phyloP scores from a whole-genome alignment of 257 asterid genomes.

The Fraxinus quadrangulata region DNA sequence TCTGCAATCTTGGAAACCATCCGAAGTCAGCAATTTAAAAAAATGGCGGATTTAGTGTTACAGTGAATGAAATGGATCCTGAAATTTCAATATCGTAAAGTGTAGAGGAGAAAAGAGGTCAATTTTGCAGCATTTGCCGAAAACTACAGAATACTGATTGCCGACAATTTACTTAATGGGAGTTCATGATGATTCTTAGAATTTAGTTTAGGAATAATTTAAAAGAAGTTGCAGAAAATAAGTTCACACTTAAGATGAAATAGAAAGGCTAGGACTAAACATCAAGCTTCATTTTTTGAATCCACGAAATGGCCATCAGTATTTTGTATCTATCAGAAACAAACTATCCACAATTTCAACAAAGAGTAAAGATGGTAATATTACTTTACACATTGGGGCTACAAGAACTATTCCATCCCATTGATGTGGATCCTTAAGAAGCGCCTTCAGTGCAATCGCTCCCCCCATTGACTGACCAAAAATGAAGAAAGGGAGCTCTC shows the following conservation, averaged over 20 bases:
- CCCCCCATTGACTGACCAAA: constrained; percentile 99
- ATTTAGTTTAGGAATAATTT: no score
- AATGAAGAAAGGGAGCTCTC: constrained; percentile 72
- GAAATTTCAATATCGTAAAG: background rate
- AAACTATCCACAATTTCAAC: background rate
- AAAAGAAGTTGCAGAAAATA: no score
- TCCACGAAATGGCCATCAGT: background rate
- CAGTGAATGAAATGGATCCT: background rate
- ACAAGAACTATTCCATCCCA: constrained; percentile 96
- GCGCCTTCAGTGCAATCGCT: constrained; percentile 86
- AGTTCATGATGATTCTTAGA: background rate
- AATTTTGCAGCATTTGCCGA: background rate
- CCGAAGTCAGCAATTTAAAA: constrained; percentile 24
- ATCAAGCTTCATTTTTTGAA: no score
- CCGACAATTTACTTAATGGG: background rate
- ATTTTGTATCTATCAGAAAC: background rate
- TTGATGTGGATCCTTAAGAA: constrained; percentile 60
- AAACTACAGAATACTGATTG: no score
- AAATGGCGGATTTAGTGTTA: background rate
- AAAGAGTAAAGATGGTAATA: constrained; percentile 13
- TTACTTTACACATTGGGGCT: constrained; percentile 97
- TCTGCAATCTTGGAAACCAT: constrained; percentile 68
- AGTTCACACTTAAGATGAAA: background rate
- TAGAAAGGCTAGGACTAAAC: no score
- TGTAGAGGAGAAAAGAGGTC: background rate